Conservation (phyloP, 257 asterid species). For the Orobanche coerulescens region DNA sequence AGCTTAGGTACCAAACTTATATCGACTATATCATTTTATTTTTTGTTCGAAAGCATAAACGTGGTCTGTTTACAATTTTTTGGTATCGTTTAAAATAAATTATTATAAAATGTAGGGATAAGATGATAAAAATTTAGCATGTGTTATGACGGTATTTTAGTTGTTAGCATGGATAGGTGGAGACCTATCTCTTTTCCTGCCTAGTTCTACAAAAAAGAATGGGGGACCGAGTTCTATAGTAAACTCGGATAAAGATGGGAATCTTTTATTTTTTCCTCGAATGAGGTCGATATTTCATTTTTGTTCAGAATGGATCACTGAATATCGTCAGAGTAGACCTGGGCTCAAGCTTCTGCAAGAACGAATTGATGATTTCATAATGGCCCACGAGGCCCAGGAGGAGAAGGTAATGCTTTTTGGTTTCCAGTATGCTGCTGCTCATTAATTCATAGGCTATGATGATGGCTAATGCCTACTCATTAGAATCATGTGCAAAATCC, state of each 20-base stretch:
- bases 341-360: conserved; percentile 66
- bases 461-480: no score
- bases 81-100: background rate
- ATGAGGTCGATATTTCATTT: background rate
- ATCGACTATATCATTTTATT: background rate
- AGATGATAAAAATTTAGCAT: background rate
- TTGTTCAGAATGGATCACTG: conserved; percentile 67
- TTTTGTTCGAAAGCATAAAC: background rate
- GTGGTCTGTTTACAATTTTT: background rate
- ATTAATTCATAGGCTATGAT: background rate
- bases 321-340: conserved; percentile 71
- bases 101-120: background rate
- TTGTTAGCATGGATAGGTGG: background rate
- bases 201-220: background rate
- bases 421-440: background rate
- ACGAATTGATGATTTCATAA: conserved; percentile 77
- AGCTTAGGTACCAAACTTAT: background rate
- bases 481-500: no score
- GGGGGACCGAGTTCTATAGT: background rate
- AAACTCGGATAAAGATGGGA: conserved; percentile 4
- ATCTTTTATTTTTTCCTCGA: background rate
- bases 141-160: background rate
- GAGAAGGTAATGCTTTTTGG: conserved; percentile 48
- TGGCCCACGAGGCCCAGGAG: conserved; percentile 60
- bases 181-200: background rate